Conservation (phyloP, 2,329 filamentous ascomycete species). For the Diaporthe amygdali region DNA sequence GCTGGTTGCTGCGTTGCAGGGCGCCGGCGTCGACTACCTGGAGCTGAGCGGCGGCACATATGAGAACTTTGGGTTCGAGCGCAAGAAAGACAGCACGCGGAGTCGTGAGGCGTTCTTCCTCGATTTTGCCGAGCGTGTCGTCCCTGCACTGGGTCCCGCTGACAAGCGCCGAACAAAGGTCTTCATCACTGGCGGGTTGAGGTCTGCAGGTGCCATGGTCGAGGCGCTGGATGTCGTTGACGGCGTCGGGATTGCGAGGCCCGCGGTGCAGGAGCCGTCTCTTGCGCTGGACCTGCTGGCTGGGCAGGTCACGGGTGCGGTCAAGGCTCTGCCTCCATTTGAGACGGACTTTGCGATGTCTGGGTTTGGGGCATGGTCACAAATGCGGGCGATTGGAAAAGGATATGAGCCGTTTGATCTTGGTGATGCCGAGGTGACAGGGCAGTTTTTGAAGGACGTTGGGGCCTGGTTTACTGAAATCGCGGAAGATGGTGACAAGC, state of each 20-base stretch:
- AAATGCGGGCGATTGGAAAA: constrained; percentile 1
- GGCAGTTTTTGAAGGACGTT: neutral
- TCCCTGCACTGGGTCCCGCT: constrained; percentile 38
- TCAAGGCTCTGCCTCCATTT: neutral
- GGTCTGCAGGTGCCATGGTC: constrained; percentile 61
- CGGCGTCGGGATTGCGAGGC: constrained; percentile 60
- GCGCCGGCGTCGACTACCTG: constrained; percentile 58
- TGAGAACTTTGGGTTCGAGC: constrained; percentile 55
- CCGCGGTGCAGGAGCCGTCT: constrained; percentile 39
- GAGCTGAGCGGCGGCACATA: constrained; percentile 67
- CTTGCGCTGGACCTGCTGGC: constrained; percentile 36
- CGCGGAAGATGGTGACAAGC: neutral
- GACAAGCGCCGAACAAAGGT: constrained; percentile 55
- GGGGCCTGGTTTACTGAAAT: neutral
- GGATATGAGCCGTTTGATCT: constrained; percentile 14
- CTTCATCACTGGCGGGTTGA: constrained; percentile 65
- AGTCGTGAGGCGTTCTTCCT: constrained; percentile 65
- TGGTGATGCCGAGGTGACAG: neutral
- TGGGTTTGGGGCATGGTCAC: neutral
- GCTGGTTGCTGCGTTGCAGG: constrained; percentile 52
- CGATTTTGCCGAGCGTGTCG: constrained; percentile 61
- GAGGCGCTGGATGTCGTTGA: constrained; percentile 61
- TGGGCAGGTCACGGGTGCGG: constrained; percentile 26
- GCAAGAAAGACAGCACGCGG: constrained; percentile 58
- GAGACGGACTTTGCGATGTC: neutral